These are phyloP conservation scores for Jamesozyma piceae DNA, from an alignment of 805 yeast species.

Conservation along the genomic window DNA sequence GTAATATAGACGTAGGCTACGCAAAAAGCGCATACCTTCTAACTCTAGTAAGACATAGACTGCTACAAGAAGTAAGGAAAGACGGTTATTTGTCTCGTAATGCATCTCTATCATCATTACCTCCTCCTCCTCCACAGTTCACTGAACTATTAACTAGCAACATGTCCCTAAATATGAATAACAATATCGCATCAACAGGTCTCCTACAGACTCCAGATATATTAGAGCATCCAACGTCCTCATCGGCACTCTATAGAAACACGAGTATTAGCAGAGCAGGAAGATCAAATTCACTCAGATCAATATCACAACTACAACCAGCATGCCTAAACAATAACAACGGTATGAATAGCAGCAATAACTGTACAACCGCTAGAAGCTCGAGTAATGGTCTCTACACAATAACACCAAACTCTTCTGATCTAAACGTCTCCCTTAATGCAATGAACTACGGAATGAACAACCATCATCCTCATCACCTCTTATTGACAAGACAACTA, in stretches of 20 bases:
- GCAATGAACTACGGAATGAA: neutral
- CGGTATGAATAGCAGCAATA: too few relatives aligned
- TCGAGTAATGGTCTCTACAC: neutral
- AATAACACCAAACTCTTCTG: neutral
- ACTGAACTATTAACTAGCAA: neutral
- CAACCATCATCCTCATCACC: neutral
- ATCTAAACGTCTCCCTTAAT: neutral
- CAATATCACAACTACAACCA: neutral
- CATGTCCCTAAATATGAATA: neutral
- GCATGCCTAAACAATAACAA: neutral
- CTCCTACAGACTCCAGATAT: neutral
- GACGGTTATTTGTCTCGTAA: constrained; percentile 25
- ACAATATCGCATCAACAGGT: too few relatives aligned
- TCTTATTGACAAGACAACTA: neutral
- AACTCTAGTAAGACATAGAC: constrained; percentile 32
- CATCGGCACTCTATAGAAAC: neutral
- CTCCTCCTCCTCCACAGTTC: constrained; percentile 10
- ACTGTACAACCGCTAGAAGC: too few relatives aligned
- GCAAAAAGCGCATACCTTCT: constrained; percentile 31
- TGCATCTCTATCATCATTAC: constrained; percentile 13
- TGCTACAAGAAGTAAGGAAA: constrained; percentile 27
- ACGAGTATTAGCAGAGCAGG: neutral
- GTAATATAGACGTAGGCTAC: constrained; percentile 31
- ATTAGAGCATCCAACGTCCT: neutral
- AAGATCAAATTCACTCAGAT: neutral